These are phyloP conservation scores for Fusarium verticillioides DNA, from an alignment of 2,329 filamentous ascomycete genomes.

Conservation along the genomic window DNA sequence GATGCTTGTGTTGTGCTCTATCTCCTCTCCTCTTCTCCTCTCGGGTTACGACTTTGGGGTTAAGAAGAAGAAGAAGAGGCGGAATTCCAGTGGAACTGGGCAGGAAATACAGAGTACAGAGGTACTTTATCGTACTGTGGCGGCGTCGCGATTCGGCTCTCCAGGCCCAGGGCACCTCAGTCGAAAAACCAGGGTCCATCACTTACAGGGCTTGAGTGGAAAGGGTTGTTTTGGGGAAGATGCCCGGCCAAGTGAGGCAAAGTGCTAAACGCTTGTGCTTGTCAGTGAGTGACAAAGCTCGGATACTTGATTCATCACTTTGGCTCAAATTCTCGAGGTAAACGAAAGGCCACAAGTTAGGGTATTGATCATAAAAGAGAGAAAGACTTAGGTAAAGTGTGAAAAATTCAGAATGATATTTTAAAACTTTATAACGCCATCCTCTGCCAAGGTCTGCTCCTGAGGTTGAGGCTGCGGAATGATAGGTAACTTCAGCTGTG, in stretches of 20 bases:
- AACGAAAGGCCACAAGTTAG: neutral
- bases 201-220: conserved; percentile 11
- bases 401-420: neutral
- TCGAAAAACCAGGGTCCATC: conserved; percentile 33
- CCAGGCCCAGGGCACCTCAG: conserved; percentile 16
- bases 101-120: conserved; percentile 9
- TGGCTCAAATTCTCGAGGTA: neutral
- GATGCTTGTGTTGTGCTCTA: conserved; percentile 2
- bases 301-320: neutral
- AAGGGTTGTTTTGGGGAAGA: conserved; percentile 17
- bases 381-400: neutral
- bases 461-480: neutral
- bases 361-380: neutral
- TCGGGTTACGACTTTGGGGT: conserved; percentile 34
- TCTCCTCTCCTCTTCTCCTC: neutral
- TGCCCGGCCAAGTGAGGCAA: conserved; percentile 26
- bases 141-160: conserved; percentile 28
- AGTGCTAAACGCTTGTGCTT: conserved; percentile 4
- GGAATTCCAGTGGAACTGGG: conserved; percentile 31
- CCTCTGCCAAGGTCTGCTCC: neutral
- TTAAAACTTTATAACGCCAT: neutral
- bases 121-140: conserved; percentile 18
- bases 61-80: conserved; percentile 24
- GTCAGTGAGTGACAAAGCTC: neutral
- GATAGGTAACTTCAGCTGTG: neutral